Conservation (phyloP, 1,284 basidiomycete species). For the Ceratobasidium sp. region DNA sequence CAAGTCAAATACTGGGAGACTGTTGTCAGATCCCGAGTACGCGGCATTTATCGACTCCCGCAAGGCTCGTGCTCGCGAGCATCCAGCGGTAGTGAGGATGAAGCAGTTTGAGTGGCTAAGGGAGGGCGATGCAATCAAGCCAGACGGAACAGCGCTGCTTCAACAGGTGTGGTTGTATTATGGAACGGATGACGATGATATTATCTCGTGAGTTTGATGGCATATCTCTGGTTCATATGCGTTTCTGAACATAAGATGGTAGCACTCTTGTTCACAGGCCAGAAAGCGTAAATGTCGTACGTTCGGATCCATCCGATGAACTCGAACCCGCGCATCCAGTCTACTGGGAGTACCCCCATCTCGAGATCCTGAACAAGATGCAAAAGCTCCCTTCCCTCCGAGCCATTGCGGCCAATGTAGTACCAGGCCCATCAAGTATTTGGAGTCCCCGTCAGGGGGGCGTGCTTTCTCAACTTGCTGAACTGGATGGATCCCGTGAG, state of each 20-base stretch:
- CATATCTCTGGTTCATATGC: neutral
- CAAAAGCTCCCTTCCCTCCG: neutral
- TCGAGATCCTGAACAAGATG: neutral
- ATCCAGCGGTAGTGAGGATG: conserved; percentile 25
- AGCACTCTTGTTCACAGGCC: neutral
- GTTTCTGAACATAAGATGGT: neutral
- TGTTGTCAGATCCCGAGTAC: conserved; percentile 13
- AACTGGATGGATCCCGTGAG: neutral
- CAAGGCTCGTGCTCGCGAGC: conserved; percentile 7
- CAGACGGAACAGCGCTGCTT: conserved; percentile 9
- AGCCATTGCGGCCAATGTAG: neutral
- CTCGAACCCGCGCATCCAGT: neutral
- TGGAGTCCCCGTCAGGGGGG: neutral
- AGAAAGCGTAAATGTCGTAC: neutral
- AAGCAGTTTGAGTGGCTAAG: conserved; percentile 22
- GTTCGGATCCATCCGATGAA: neutral
- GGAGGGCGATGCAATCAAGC: conserved; percentile 9
- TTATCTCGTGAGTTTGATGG: neutral
- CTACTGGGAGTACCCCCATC: conserved; percentile 7
- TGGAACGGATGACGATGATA: neutral
- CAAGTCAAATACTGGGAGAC: no score
- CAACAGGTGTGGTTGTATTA: conserved; percentile 22
- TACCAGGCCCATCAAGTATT: neutral
- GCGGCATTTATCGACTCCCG: conserved; percentile 1
- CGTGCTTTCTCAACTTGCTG: neutral